Base-by-base conservation (phyloP, 139 green algal genomes). In the Closterium sp. region DNA sequence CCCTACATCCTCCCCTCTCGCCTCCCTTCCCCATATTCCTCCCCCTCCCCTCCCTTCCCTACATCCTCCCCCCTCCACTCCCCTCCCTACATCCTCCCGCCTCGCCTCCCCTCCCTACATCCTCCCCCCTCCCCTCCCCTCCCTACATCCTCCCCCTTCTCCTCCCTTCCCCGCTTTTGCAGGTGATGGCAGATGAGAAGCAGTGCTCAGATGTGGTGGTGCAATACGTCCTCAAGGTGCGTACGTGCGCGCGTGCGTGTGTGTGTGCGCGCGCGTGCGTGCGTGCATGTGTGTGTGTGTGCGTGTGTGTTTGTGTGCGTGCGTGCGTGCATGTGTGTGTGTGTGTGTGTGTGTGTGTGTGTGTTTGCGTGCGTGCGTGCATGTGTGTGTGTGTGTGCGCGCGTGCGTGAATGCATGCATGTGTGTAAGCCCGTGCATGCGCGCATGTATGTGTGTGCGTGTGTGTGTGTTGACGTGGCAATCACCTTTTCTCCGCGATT, bases 201-300 rank as follows among this genome's bases (percentile, higher is more conserved):
- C 64, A 34, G 32, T 88, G 23, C 0, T 34, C n/a, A 31, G 30
- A 86, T n/a, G 85, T 91, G 1, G 33, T 93, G 23, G 91, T 88
- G 33, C 33, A 91, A 10, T 93, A 93, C 85, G 76, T 93, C 32
- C 69, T 92, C 25, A 92, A 92, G 89, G 81, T 91, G 16, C 33
- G 88, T 16, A 2, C 0, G 83, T 30, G 25, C 9, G 69, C 8
- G 69, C 6, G 28, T n/a, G 5, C 21, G 7, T 33, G 4, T 33
- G 30, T 19, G 30, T 33, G n/a, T 34, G 21, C 25, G 83, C 31
- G 83, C 31, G 83, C 19, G 83, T 32, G 28, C 16, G 64, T 16
- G 64, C 16, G 83, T 25, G 83, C 6, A 28, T 33, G 83, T 84
- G 69, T 30, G 28, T 84, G 8, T 84, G 83, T 25, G 83, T 86